Evolutionary conservation across 305 asterid species (phyloP), one percentile per base, ranked within the genome.

Genomic region (Caryopteris hybrid): DNA sequence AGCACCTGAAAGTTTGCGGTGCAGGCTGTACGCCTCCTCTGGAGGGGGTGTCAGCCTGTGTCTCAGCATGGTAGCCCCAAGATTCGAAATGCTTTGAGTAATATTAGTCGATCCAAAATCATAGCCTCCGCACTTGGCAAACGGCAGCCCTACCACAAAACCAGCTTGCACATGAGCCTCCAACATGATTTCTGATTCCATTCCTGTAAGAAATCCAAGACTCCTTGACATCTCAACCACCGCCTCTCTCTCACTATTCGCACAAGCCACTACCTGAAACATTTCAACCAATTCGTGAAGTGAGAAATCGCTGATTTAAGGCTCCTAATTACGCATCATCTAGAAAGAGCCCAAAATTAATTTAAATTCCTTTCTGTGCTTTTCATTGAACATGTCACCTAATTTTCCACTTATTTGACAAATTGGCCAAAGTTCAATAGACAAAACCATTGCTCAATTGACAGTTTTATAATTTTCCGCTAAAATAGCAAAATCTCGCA

Each of bases 81-180:
- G 89, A 76, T 82, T 82, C 53, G 99, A 85, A 68, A 93, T 66
- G 89, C 95, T 90, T 57, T 62, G 87, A 34, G 92, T 79, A 46
- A 93, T 87, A 78, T 84, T 88, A 61, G 86, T 86, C 3, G 99
- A 77, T 50, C 88, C 86, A 58, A 93, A 93, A 80, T 90, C 95
- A 74, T 90, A 90, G 8, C 95, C 95, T 63, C 95, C 97, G 20
- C 50, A 45, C 79, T 82, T 83, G 39, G 96, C 76, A 74, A 93
- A 93, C 36, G 99, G 99, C 74, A 88, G 74, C 53, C 99, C 99
- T 74, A 93, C 97, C 45, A 90, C 83, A 71, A 90, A 87, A 68
- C 95, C 99, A 46, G 99, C 99, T 78, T 93, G 99, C 70, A 83
- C 89, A 64, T 93, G 99, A 27, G 99, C 89, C 10, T 93, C 97